Base-by-base conservation (phyloP, 257 asterid species). In the Ocimum tenuiflorum region DNA sequence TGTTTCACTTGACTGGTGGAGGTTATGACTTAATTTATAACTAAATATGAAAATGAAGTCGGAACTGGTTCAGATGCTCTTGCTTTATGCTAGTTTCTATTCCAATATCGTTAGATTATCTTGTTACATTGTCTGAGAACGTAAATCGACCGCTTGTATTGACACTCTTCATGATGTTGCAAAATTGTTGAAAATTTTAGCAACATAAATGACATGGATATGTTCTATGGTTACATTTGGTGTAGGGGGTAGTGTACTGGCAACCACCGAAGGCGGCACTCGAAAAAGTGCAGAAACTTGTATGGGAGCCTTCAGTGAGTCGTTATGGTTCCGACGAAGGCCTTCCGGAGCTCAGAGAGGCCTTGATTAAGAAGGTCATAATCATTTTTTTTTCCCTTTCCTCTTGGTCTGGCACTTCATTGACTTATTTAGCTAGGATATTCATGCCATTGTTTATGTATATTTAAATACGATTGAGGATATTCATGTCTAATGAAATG, bases 301-400 rank as follows among this genome's bases (percentile, higher is more conserved):
- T 94, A 12, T 85, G 87, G 91, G 97, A 88, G 23, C 99, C 99
- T 69, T 81, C 91, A 36, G 54, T 90, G 47, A 88, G 99, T 75
- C 67, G 91, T 38, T 94, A 94, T 72, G 99, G 97, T 75, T 89
- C 95, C 29, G 97, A 88, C 75, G 97, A 94, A 68, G 97, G 99
- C 52, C 85, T 94, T 35, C 89, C 95, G 27, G 97, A 94, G 82
- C 96, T 94, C n/a, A 81, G 96, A 70, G 86, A 82, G 61, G 95
- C 99, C 55, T 64, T 94, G 59, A 1, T 64, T 14, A 76, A 83
- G 65, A 94, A 94, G 96, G 99, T 91, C 67, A 22, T 65, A 63
- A 48, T 31, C 50, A 17, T 43, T 55, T 31, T 63, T 65, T 58
- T 67, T 24, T 66, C 41, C 46, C 58, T 2, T 36, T 36, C 1